Percentiles rank a stretch among this genome's conserved stretches.
phyloP scores from a whole-genome alignment of 345 rosid genomes.

The Acer saccharum region DNA sequence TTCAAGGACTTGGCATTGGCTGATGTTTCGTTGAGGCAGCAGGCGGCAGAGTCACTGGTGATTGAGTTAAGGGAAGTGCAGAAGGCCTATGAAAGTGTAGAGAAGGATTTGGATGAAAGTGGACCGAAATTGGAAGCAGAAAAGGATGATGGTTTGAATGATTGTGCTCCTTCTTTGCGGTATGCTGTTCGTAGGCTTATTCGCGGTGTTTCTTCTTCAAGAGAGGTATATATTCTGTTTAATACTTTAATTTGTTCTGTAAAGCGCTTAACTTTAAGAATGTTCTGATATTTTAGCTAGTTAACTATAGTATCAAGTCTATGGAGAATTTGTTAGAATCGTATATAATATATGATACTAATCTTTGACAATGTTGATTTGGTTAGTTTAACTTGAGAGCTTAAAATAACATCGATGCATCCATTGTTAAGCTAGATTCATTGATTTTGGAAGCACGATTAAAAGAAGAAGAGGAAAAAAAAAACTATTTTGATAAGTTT shows the following conservation, averaged over 20 bases:
- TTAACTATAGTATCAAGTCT: neutral
- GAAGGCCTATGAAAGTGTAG: slow-evolving; percentile 57
- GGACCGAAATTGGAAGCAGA: slow-evolving; percentile 78
- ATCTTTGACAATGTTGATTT: neutral
- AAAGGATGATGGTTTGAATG: slow-evolving; percentile 82
- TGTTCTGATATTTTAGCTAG: no score
- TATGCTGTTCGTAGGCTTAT: slow-evolving; percentile 88
- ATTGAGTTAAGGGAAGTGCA: slow-evolving; percentile 71
- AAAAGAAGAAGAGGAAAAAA: neutral
- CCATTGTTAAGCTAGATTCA: neutral
- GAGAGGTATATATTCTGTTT: slow-evolving; percentile 56
- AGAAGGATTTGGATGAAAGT: slow-evolving; percentile 51
- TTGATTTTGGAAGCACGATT: neutral
- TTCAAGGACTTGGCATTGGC: slow-evolving; percentile 75
- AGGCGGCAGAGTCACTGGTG: slow-evolving; percentile 66
- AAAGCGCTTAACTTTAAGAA: no score
- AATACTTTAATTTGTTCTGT: no score
- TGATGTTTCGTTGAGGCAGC: slow-evolving; percentile 59
- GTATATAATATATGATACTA: neutral
- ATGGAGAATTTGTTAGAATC: neutral
- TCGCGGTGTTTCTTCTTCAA: slow-evolving; percentile 91
- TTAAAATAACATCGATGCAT: neutral
- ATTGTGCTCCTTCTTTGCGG: slow-evolving; percentile 82
- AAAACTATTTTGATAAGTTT: neutral
- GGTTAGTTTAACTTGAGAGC: neutral